phyloP scores from a whole-genome alignment of 495 filamentous ascomycete species.

The Aspergillus asperescens region DNA sequence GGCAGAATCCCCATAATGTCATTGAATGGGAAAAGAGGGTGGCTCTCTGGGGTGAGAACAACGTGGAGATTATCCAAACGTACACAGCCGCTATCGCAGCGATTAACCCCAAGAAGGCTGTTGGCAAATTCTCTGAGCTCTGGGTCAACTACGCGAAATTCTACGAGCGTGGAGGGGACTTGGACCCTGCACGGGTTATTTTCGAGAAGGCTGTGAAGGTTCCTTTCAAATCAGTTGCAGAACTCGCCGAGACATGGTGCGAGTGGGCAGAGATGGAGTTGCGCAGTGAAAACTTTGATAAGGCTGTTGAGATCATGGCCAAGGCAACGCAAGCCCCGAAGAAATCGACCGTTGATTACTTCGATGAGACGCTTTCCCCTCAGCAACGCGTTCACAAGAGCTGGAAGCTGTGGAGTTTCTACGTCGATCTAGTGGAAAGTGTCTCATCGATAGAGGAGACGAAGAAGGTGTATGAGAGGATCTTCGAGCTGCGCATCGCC shows the following conservation, averaged over 20 bases:
- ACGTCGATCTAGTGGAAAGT: conserved; percentile 96
- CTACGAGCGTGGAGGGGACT: conserved; percentile 84
- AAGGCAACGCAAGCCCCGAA: conserved; percentile 95
- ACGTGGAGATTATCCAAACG: conserved; percentile 83
- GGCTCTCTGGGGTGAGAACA: conserved; percentile 91
- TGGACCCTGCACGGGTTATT: conserved; percentile 81
- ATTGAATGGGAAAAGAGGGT: conserved; percentile 97
- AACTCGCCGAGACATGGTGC: conserved; percentile 97
- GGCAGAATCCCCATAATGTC: conserved; percentile 96
- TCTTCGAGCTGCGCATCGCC: conserved; percentile 97
- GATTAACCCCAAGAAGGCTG: conserved; percentile 90
- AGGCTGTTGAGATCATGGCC: conserved; percentile 90
- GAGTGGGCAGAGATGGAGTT: conserved; percentile 99
- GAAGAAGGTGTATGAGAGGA: conserved; percentile 88
- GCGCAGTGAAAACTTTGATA: conserved; percentile 91
- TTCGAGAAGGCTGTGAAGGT: conserved; percentile 98
- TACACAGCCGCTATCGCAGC: conserved; percentile 92
- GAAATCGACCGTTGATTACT: conserved; percentile 93
- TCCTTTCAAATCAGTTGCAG: conserved; percentile 88
- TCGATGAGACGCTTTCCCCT: conserved; percentile 88
- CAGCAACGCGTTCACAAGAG: conserved; percentile 98
- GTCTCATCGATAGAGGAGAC: conserved; percentile 90
- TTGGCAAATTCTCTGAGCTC: conserved; percentile 88
- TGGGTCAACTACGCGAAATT: conserved; percentile 98
- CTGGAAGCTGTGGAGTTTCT: conserved; percentile 99